Conservation (phyloP, 148 eudicot genomes). For the Camellia granthamiana region DNA sequence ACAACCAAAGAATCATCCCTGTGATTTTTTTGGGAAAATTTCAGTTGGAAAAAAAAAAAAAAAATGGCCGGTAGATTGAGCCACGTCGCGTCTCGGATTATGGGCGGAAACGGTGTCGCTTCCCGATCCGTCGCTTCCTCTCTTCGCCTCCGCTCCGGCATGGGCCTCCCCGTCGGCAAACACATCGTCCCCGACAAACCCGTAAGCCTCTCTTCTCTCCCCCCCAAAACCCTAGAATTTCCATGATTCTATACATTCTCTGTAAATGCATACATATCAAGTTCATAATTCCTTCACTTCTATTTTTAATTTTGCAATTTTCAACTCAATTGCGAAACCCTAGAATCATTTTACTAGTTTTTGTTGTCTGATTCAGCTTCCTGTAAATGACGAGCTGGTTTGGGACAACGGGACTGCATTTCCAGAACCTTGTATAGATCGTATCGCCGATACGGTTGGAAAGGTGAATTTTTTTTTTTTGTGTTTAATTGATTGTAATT, state of each 20-base stretch:
- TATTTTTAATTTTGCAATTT: too few relatives aligned
- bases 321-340: background rate
- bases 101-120: conserved; percentile 77
- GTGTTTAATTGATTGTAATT: background rate
- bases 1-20: too few relatives aligned
- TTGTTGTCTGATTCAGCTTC: conserved; percentile 36
- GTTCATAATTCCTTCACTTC: too few relatives aligned
- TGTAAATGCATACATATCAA: too few relatives aligned
- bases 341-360: background rate
- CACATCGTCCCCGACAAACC: conserved; percentile 84
- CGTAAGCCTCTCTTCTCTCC: conserved; percentile 21
- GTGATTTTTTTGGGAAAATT: background rate
- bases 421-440: conserved; percentile 94
- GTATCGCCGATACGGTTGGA: conserved; percentile 91
- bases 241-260: background rate
- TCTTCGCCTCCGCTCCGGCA: conserved; percentile 77
- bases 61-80: conserved; percentile 75
- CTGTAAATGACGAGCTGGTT: conserved; percentile 68
- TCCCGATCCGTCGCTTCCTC: conserved; percentile 59
- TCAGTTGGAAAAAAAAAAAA: background rate
- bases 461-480: conserved; percentile 37
- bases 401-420: conserved; percentile 94
- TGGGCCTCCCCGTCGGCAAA: conserved; percentile 91
- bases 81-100: conserved; percentile 57
- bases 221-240: background rate